These are phyloP conservation scores for Trichoderma atrobrunneum DNA, from an alignment of 2,329 filamentous ascomycete species.

Conservation along the genomic window DNA sequence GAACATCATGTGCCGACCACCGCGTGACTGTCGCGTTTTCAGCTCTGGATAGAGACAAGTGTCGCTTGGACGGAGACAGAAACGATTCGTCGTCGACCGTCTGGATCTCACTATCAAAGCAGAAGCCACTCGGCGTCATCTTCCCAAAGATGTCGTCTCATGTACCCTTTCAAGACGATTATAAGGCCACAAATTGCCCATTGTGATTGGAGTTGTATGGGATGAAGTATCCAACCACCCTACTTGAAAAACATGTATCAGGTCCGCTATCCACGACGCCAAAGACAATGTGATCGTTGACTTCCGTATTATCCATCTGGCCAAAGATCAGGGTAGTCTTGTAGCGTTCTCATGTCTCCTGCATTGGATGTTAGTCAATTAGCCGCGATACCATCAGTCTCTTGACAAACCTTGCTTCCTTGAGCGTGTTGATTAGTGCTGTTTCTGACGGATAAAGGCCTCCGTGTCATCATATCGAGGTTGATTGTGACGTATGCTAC, in stretches of 20 bases:
- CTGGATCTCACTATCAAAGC: not conserved
- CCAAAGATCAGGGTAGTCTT: constrained; percentile 37
- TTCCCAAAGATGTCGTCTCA: not conserved
- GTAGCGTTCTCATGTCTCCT: constrained; percentile 37
- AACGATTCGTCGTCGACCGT: not conserved
- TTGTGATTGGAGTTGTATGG: constrained; percentile 34
- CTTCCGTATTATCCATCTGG: constrained; percentile 15
- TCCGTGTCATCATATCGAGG: constrained; percentile 34
- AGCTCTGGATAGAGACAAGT: no score
- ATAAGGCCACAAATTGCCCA: constrained; percentile 20
- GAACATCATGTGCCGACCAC: no score
- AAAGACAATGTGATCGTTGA: constrained; percentile 26
- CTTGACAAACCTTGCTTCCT: constrained; percentile 26
- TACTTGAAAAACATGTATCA: constrained; percentile 22
- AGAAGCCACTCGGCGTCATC: not conserved
- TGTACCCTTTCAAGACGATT: not conserved
- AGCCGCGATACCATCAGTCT: constrained; percentile 36
- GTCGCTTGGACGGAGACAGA: no score
- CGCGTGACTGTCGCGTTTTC: no score
- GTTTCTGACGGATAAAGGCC: constrained; percentile 32
- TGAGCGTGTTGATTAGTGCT: constrained; percentile 21
- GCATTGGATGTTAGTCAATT: constrained; percentile 34
- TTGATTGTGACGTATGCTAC: constrained; percentile 31
- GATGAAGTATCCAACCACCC: constrained; percentile 34
- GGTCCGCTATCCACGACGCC: constrained; percentile 38